Evolutionary conservation across 2,329 filamentous ascomycete species (phyloP).

Genomic region (Fusarium nygamai): DNA sequence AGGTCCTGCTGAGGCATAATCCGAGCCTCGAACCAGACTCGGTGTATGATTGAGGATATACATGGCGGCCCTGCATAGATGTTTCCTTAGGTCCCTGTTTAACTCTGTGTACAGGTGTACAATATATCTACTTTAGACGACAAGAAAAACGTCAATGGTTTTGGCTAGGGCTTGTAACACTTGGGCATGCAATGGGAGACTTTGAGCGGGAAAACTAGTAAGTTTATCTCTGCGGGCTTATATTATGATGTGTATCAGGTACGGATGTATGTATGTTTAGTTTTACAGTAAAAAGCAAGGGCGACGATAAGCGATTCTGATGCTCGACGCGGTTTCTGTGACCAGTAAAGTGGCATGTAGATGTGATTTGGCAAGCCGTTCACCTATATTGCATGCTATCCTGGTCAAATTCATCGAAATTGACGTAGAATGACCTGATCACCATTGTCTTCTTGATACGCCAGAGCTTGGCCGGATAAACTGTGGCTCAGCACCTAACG

Average conservation of each 20-base stretch:
- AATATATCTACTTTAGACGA: slow-evolving; percentile 62
- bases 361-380: neutral
- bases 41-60: slow-evolving; percentile 54
- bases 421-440: slow-evolving; percentile 37
- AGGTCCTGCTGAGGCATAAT: slow-evolving; percentile 41
- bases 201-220: neutral
- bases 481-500: slow-evolving; percentile 14
- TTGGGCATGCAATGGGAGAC: neutral
- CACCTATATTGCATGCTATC: neutral
- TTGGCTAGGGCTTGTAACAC: slow-evolving; percentile 22
- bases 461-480: slow-evolving; percentile 36
- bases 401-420: neutral
- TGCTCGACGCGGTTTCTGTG: neutral
- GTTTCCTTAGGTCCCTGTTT: slow-evolving; percentile 58
- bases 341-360: neutral
- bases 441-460: slow-evolving; percentile 12
- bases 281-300: neutral
- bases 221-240: neutral
- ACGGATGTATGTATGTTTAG: neutral
- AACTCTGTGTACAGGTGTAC: slow-evolving; percentile 63
- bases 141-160: slow-evolving; percentile 40
- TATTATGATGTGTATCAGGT: slow-evolving; percentile 12
- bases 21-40: slow-evolving; percentile 46
- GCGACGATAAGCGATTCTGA: neutral
- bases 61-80: slow-evolving; percentile 60